These are phyloP conservation scores for Leccinum obscurum DNA, from an alignment of 768 basidiomycete genomes.

Conservation along the genomic window DNA sequence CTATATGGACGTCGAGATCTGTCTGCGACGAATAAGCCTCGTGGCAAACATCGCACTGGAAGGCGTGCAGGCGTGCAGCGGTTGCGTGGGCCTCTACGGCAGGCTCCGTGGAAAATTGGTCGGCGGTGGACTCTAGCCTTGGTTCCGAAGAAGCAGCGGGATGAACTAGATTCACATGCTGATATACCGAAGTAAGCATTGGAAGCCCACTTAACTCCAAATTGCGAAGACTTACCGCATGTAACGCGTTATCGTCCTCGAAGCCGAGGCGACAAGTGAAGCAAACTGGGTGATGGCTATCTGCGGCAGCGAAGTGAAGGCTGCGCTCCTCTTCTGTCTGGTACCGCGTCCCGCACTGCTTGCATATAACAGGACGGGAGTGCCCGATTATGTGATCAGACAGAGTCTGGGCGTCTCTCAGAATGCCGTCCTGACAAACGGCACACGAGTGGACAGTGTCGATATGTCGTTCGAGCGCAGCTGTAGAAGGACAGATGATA, in stretches of 20 bases:
- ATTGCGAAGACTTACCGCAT: constrained; percentile 26
- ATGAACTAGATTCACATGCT: constrained; percentile 23
- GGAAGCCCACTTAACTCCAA: constrained; percentile 6
- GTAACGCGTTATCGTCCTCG: constrained; percentile 33
- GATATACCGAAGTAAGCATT: constrained; percentile 11
- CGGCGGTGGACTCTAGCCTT: constrained; percentile 13
- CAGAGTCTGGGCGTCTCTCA: constrained; percentile 26
- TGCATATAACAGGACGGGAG: constrained; percentile 28
- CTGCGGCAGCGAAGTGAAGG: constrained; percentile 39
- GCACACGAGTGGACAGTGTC: constrained; percentile 27
- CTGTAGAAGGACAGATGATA: constrained; percentile 21
- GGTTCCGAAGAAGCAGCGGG: constrained; percentile 16
- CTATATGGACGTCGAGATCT: constrained; percentile 32
- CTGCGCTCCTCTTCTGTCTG: constrained; percentile 37
- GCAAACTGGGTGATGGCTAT: constrained; percentile 40
- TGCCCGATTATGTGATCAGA: constrained; percentile 32
- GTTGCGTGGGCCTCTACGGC: constrained; percentile 5
- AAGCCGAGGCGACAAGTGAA: constrained; percentile 34
- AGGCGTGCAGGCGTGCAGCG: not conserved
- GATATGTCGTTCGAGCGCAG: constrained; percentile 28
- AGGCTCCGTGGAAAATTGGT: constrained; percentile 12
- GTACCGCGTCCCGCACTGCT: constrained; percentile 33
- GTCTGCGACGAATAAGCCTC: constrained; percentile 23
- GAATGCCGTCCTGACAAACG: constrained; percentile 31
- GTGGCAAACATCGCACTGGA: constrained; percentile 27